Base-by-base conservation (phyloP, 768 basidiomycete genomes). In the Tulasnella calospora region DNA sequence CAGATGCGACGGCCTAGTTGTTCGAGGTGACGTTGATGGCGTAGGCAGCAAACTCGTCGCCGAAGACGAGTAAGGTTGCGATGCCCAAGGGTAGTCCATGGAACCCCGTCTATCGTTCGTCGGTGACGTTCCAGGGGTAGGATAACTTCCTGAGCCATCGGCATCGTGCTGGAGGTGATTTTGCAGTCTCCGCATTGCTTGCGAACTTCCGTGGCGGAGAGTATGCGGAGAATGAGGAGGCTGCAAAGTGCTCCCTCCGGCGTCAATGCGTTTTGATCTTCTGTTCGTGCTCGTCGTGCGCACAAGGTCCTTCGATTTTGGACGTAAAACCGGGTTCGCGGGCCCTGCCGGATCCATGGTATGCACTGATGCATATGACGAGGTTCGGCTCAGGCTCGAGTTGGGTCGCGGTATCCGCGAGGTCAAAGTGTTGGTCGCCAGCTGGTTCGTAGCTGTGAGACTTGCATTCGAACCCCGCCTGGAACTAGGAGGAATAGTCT, bases 401-500 rank as follows among this genome's bases (percentile, higher is more conserved):
- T 55, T 61, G 57, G 57, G 57, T 61, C 57, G 57, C 30, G 57
- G 57, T 61, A 61, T 61, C 57, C 57, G 57, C 23, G 57, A 61
- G 57, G 57, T 47, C 21, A 21, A 21, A 21, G 46, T 17, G 21
- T 47, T 47, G 46, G 21, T 7, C 21, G 21, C 46, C 21, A 21
- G 46, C 46, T 47, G 46, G 46, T 47, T 47, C 1, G 46, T 21
- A 21, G 17, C 46, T 19, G 17, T 47, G 17, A 47, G 21, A 21
- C 46, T 47, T 1, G 46, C 46, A 21, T 47, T 47, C 7, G 46
- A 47, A 17, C 46, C 46, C 21, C 46, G 46, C 46, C 46, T 13
- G 46, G 46, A 47, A 19, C 46, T 47, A 21, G 46, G 46, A 47
- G 46, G 46, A 15, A 47, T 47, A 21, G 46, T 47, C 21, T 47